A percentile compares a stretch with the other conserved stretches of the same genome.
Evolutionary conservation across 2,329 filamentous ascomycete genomes (phyloP).

Genomic region (Cladosporium sp.): DNA sequence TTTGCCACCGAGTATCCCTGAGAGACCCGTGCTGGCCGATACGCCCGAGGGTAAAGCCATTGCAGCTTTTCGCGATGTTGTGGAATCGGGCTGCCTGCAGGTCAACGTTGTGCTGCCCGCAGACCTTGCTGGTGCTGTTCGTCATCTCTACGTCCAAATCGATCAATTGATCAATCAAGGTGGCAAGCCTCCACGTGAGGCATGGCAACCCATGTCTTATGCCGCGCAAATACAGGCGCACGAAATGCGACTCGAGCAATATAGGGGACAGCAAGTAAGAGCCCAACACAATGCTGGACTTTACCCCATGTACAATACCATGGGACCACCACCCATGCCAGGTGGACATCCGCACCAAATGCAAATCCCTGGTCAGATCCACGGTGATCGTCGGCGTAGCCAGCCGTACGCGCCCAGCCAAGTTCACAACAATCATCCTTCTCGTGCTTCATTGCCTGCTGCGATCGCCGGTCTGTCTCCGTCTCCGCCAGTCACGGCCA

Average conservation of each 20-base stretch:
- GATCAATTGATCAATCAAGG: conserved; percentile 37
- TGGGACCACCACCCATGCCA: background rate
- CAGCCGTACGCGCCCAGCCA: background rate
- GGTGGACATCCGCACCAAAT: background rate
- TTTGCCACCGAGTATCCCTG: background rate
- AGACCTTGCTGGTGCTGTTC: conserved; percentile 30
- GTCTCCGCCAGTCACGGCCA: background rate
- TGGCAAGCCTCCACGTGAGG: conserved; percentile 22
- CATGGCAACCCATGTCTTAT: conserved; percentile 36
- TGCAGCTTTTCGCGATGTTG: conserved; percentile 33
- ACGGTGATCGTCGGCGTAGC: conserved; percentile 7
- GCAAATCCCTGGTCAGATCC: background rate
- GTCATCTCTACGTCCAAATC: conserved; percentile 37
- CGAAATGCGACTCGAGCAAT: conserved; percentile 26
- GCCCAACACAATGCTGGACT: conserved; percentile 24
- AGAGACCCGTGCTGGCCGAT: conserved; percentile 19
- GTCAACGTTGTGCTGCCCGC: conserved; percentile 28
- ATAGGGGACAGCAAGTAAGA: conserved; percentile 26
- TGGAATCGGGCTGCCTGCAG: conserved; percentile 34
- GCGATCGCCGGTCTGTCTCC: background rate
- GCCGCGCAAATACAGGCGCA: conserved; percentile 34
- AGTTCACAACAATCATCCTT: background rate
- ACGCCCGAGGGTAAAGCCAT: conserved; percentile 35
- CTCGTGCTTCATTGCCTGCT: conserved; percentile 1
- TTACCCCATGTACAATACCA: conserved; percentile 25